Evolutionary conservation across 306 rosid species (phyloP).

Genomic region (Albizia julibrissin): DNA sequence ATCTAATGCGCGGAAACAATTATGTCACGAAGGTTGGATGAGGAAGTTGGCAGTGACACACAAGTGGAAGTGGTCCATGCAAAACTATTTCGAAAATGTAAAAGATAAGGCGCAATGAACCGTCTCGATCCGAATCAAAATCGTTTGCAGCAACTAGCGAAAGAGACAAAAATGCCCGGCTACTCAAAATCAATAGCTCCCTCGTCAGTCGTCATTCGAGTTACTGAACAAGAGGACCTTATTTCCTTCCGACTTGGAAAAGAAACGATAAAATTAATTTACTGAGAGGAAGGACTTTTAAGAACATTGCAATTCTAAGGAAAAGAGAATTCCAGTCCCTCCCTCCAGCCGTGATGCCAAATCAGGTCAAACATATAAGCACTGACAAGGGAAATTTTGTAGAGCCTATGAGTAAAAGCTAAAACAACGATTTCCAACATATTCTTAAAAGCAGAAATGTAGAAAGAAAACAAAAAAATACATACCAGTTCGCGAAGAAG

Average conservation of each 20-base stretch:
- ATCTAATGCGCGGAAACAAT: slow-evolving; percentile 30
- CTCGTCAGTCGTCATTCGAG: slow-evolving; percentile 34
- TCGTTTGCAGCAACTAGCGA: slow-evolving; percentile 31
- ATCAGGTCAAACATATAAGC: not conserved
- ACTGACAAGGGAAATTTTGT: not conserved
- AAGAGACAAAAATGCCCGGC: slow-evolving; percentile 60
- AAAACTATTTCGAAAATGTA: slow-evolving; percentile 36
- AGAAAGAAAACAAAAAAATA: not conserved
- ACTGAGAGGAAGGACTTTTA: slow-evolving; percentile 9
- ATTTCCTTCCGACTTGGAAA: slow-evolving; percentile 21
- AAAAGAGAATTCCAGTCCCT: not conserved
- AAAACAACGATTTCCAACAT: not conserved
- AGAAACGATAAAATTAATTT: slow-evolving; percentile 12
- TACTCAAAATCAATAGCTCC: slow-evolving; percentile 36
- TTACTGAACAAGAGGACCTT: slow-evolving; percentile 25
- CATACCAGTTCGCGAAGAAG: slow-evolving; percentile 37
- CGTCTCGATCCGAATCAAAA: slow-evolving; percentile 35
- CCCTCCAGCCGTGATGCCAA: not conserved
- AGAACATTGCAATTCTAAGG: not conserved
- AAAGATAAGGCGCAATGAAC: slow-evolving; percentile 59
- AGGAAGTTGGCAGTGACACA: slow-evolving; percentile 25
- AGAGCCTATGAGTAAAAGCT: not conserved
- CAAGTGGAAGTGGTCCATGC: slow-evolving; percentile 69
- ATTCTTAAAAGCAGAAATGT: not conserved
- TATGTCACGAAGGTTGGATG: slow-evolving; percentile 37